Evolutionary conservation across 148 eudicot genomes (phyloP), one percentile per base, ranked within the genome.

Genomic region (Dysphania ambrosioides): DNA sequence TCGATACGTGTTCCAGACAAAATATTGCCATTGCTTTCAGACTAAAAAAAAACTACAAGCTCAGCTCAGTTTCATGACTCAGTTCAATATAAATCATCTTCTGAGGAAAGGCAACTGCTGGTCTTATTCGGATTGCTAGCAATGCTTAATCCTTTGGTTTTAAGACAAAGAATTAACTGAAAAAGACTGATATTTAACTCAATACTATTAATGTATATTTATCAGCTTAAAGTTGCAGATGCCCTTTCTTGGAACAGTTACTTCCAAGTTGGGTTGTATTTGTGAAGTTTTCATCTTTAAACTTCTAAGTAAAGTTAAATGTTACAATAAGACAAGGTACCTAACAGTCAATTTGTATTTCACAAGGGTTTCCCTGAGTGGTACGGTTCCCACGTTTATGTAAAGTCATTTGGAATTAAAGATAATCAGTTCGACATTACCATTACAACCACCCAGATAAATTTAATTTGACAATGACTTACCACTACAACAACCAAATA

Each of bases 121-220:
- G 31, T 32, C 3, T 62, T 62, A 51, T 67, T 23, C 10, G 66
- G 47, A 35, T 29, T 38, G 56, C 4, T 30, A 38, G 59, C 31
- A 57, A 30, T 56, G 40, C 42, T 58, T 6, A 18, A 76, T 66
- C 1, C 83, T 80, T 80, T 80, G 15, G 79, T 64, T 72, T 80
- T 47, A 80, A 80, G 79, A 76, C 75, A 72, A n/a, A n/a, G 83
- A 65, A 71, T 66, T 47, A 66, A 80, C n/a, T 76, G 83, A 80
- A 68, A 75, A 72, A 41, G 79, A 76, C 57, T 49, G 51, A 23
- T 26, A 19, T 63, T 18, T 24, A 6, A 24, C 6, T 78, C 13
- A 13, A 47, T 24, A 30, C 65, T 29, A 53, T 70, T 74, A 62
- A 79, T 47, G 70, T 74, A 13, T 64, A 55, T 70, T 58, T 61